Evolutionary conservation across 2,329 filamentous ascomycete species (phyloP).

Genomic region (Epichloe elymi): DNA sequence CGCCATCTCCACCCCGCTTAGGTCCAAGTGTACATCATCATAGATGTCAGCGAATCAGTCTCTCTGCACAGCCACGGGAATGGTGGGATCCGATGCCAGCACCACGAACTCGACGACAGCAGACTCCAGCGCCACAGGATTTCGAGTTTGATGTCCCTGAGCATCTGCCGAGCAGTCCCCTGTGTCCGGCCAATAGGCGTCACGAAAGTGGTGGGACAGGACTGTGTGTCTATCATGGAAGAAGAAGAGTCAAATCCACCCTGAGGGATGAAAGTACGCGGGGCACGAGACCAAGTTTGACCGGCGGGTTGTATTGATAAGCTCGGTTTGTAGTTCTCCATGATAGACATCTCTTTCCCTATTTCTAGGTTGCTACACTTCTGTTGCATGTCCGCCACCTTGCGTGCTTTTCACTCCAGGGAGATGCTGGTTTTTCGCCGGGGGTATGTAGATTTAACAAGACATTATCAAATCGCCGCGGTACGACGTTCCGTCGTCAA

Average conservation of each 20-base stretch:
- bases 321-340: neutral
- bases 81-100: slow-evolving; percentile 23
- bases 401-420: neutral
- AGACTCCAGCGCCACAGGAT: neutral
- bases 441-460: no score
- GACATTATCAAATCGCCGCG: no score
- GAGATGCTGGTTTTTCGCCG: no score
- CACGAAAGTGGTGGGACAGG: slow-evolving; percentile 32
- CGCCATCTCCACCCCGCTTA: slow-evolving; percentile 3
- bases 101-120: slow-evolving; percentile 10
- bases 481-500: no score
- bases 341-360: neutral
- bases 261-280: neutral
- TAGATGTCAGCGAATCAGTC: slow-evolving; percentile 11
- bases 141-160: slow-evolving; percentile 39
- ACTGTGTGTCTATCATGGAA: slow-evolving; percentile 37
- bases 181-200: slow-evolving; percentile 36
- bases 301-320: neutral
- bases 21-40: slow-evolving; percentile 9
- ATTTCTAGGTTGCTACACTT: neutral
- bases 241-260: slow-evolving; percentile 13
- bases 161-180: slow-evolving; percentile 36
- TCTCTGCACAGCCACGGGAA: slow-evolving; percentile 16
- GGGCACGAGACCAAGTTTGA: neutral
- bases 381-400: neutral